A percentile compares a stretch with the other conserved stretches of the same genome.
Conservation (phyloP, 2,329 filamentous ascomycete genomes). For the Epichloe sylvatica region DNA sequence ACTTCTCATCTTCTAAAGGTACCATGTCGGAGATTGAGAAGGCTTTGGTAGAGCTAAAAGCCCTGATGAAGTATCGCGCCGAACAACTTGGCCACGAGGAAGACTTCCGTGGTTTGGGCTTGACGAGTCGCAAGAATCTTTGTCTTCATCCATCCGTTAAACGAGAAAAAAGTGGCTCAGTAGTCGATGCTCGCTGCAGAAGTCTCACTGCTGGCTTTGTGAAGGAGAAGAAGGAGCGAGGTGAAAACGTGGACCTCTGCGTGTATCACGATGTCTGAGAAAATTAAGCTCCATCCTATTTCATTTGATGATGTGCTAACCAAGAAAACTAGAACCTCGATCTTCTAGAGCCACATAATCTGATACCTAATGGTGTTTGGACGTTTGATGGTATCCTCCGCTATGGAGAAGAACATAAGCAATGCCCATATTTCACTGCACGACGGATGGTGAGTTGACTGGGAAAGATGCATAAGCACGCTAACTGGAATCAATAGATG, state of each 20-base stretch:
- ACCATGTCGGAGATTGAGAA: conserved; percentile 99
- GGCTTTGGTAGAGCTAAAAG: conserved; percentile 78
- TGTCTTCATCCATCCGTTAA: conserved; percentile 95
- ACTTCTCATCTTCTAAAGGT: conserved; percentile 24
- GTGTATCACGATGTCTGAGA: conserved; percentile 74
- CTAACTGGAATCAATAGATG: conserved; percentile 45
- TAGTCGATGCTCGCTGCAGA: conserved; percentile 92
- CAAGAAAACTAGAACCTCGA: conserved; percentile 58
- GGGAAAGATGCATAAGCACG: conserved; percentile 3
- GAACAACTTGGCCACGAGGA: conserved; percentile 82
- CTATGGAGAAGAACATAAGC: conserved; percentile 90
- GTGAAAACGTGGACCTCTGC: conserved; percentile 87
- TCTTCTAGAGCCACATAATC: conserved; percentile 82
- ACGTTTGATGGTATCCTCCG: conserved; percentile 77
- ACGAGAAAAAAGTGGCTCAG: conserved; percentile 82
- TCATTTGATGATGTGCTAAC: neutral
- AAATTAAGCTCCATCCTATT: neutral
- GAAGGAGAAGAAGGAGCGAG: conserved; percentile 90
- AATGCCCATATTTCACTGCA: conserved; percentile 94
- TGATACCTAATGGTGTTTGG: conserved; percentile 90
- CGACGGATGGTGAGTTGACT: conserved; percentile 63
- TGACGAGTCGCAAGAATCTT: conserved; percentile 94
- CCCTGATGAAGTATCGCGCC: conserved; percentile 85
- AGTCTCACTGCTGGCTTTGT: conserved; percentile 94
- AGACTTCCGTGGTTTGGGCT: conserved; percentile 79